These are phyloP conservation scores for Schwanniomyces polymorphus DNA, from an alignment of 805 yeast genomes.

Conservation along the genomic window DNA sequence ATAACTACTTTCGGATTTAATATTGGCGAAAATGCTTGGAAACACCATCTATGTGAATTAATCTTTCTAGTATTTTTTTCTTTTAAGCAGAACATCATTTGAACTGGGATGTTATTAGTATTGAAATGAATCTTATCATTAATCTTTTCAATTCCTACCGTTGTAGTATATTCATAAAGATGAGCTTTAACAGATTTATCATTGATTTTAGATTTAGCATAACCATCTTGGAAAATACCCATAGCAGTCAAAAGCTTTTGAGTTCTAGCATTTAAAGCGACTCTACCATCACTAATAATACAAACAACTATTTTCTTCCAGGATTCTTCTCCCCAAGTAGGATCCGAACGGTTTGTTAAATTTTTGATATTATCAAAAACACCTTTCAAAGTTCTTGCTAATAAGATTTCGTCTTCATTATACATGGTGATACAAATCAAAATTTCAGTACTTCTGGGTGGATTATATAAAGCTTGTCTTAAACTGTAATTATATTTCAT, in stretches of 20 bases:
- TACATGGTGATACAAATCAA: conserved; percentile 87
- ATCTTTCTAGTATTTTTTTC: conserved; percentile 88
- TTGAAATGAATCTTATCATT: conserved; percentile 66
- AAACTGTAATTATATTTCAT: conserved; percentile 64
- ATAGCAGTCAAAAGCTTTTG: conserved; percentile 79
- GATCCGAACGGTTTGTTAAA: conserved; percentile 61
- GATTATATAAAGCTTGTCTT: conserved; percentile 75
- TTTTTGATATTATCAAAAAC: conserved; percentile 84
- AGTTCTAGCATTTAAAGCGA: conserved; percentile 75
- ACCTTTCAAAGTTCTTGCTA: conserved; percentile 87
- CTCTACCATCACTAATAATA: conserved; percentile 89
- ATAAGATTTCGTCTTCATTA: conserved; percentile 79
- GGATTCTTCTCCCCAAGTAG: conserved; percentile 90
- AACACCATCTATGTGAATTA: conserved; percentile 96
- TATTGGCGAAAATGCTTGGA: conserved; percentile 86
- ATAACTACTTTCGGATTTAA: conserved; percentile 81
- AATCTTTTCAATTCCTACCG: conserved; percentile 78
- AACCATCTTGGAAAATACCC: conserved; percentile 94
- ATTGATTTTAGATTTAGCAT: conserved; percentile 88
- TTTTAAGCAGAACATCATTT: conserved; percentile 83
- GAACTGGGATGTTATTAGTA: conserved; percentile 75
- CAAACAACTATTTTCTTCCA: conserved; percentile 94
- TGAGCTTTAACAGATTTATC: conserved; percentile 81
- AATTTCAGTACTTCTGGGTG: conserved; percentile 81
- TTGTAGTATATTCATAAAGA: conserved; percentile 89